Conservation (phyloP, 2,329 filamentous ascomycete species). For the Colletotrichum horii region DNA sequence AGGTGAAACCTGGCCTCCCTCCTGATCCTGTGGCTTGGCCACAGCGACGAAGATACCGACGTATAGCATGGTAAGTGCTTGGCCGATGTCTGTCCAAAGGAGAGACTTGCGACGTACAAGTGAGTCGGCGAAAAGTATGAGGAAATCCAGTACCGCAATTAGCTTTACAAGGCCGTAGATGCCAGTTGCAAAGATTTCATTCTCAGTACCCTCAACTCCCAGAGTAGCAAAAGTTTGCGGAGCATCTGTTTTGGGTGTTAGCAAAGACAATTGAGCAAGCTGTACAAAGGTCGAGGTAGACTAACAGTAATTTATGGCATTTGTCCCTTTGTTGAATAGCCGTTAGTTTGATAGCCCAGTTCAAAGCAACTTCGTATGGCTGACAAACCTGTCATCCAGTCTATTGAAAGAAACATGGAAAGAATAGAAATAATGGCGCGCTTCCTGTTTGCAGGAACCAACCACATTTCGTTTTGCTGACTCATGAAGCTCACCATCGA, state of each 20-base stretch:
- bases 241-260: constrained; percentile 34
- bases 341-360: constrained; percentile 34
- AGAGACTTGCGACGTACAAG: constrained; percentile 26
- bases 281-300: background rate
- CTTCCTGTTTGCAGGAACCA: constrained; percentile 17
- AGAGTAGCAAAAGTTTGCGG: constrained; percentile 70
- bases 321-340: constrained; percentile 32
- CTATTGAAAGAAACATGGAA: constrained; percentile 21
- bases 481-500: constrained; percentile 22
- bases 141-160: constrained; percentile 23
- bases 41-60: constrained; percentile 65
- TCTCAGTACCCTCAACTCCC: constrained; percentile 62
- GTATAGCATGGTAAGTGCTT: constrained; percentile 37
- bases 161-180: constrained; percentile 68
- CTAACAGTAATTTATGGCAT: constrained; percentile 19
- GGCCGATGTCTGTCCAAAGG: constrained; percentile 27
- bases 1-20: constrained; percentile 36
- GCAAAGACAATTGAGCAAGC: background rate
- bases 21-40: constrained; percentile 49
- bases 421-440: constrained; percentile 7
- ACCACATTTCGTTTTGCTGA: constrained; percentile 15
- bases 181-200: constrained; percentile 65
- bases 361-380: background rate
- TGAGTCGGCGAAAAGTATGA: constrained; percentile 25
- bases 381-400: constrained; percentile 17